Percentiles rank a stretch among this genome's conserved stretches.
These are phyloP conservation scores for Plectosphaerella sp. DNA, from an alignment of 2,329 filamentous ascomycete species.

Conservation along the genomic window DNA sequence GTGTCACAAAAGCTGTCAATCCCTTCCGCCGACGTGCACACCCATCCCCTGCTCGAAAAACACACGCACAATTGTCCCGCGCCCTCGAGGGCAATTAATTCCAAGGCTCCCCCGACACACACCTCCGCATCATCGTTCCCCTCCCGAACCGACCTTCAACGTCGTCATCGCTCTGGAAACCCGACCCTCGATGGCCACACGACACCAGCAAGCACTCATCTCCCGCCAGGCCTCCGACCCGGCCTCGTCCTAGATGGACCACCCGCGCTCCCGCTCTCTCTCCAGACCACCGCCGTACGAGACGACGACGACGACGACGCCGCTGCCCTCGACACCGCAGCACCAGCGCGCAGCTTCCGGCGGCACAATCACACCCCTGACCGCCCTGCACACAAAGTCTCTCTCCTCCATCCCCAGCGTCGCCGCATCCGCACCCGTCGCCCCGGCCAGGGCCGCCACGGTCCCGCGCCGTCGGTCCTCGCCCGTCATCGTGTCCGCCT, in stretches of 20 bases:
- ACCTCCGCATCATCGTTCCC: neutral
- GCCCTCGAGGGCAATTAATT: no score
- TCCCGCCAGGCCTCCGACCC: neutral
- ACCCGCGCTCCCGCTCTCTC: constrained; percentile 1
- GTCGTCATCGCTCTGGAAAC: no score
- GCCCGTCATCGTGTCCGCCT: constrained; percentile 14
- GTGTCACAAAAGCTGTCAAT: neutral
- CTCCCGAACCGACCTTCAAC: neutral
- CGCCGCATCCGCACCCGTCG: neutral
- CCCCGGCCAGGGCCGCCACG: neutral
- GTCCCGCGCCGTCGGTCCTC: constrained; percentile 1
- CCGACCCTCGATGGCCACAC: neutral
- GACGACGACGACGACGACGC: neutral
- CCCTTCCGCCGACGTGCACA: neutral
- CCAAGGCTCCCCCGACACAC: no score
- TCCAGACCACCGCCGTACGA: constrained; percentile 3
- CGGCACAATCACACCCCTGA: constrained; percentile 1
- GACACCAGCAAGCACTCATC: neutral
- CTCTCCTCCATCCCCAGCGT: neutral
- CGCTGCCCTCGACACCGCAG: constrained; percentile 6
- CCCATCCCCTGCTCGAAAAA: neutral
- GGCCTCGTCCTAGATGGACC: constrained; percentile 4
- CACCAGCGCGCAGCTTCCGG: constrained; percentile 2
- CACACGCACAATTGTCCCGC: neutral
- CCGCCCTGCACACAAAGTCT: constrained; percentile 6